phyloP scores from a whole-genome alignment of 2,329 filamentous ascomycete genomes.

The Hypomyces perniciosus region DNA sequence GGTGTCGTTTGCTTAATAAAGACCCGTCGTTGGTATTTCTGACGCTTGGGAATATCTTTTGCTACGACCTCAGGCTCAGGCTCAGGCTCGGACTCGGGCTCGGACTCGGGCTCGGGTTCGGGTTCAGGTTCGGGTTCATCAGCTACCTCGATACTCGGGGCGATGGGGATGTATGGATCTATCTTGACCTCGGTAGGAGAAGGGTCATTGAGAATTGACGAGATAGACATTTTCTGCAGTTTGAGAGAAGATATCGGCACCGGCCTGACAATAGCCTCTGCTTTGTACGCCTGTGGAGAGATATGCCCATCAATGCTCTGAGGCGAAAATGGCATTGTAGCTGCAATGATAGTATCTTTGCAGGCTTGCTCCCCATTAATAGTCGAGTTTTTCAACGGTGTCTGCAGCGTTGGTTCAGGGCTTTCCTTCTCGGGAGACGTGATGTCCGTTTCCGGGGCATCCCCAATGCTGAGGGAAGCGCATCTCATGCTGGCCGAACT shows the following conservation, averaged over 20 bases:
- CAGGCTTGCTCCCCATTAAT: slow-evolving; percentile 5
- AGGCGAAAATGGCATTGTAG: slow-evolving; percentile 25
- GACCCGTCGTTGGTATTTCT: slow-evolving; percentile 30
- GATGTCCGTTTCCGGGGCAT: slow-evolving; percentile 35
- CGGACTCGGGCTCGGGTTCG: slow-evolving; percentile 10
- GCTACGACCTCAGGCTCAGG: slow-evolving; percentile 9
- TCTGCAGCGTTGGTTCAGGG: slow-evolving; percentile 32
- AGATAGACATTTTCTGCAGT: slow-evolving; percentile 27
- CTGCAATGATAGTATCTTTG: slow-evolving; percentile 1
- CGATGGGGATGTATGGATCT: slow-evolving; percentile 13
- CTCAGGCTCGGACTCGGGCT: slow-evolving; percentile 11
- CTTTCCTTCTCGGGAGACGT: slow-evolving; percentile 47
- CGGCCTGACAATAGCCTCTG: background rate
- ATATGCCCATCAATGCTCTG: slow-evolving; percentile 22
- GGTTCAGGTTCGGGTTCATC: slow-evolving; percentile 11
- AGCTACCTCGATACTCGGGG: slow-evolving; percentile 23
- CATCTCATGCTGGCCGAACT: slow-evolving; percentile 29
- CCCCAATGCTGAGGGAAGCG: slow-evolving; percentile 22
- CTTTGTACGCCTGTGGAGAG: slow-evolving; percentile 19
- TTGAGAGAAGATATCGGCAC: slow-evolving; percentile 4
- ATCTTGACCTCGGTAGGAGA: slow-evolving; percentile 12
- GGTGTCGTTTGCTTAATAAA: slow-evolving; percentile 30
- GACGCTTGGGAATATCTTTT: slow-evolving; percentile 21
- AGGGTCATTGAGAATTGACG: slow-evolving; percentile 27
- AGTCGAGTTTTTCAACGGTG: slow-evolving; percentile 18